Percentiles rank a stretch among this genome's conserved stretches.
Evolutionary conservation across 768 basidiomycete species (phyloP).

Genomic region (Leccinum variicolor): DNA sequence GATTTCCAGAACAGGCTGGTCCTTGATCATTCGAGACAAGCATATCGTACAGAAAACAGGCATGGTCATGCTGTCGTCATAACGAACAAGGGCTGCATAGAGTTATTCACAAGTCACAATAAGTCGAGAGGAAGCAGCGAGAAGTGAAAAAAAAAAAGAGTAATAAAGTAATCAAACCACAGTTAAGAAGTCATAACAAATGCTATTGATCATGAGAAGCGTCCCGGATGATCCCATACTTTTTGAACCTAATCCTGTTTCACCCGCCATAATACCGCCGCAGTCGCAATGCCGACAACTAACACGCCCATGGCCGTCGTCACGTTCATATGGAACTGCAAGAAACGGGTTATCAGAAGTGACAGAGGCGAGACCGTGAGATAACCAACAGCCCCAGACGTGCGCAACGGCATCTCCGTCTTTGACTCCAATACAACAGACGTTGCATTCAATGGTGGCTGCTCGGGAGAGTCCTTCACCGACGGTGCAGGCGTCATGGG

Average conservation of each 20-base stretch:
- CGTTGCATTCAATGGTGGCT: conserved; percentile 7
- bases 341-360: conserved; percentile 20
- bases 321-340: conserved; percentile 30
- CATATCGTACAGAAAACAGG: not conserved
- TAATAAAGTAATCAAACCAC: conserved; percentile 30
- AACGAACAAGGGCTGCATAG: conserved; percentile 19
- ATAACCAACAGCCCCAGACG: conserved; percentile 29
- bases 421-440: conserved; percentile 15
- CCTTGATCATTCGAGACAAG: not conserved
- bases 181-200: conserved; percentile 14
- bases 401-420: conserved; percentile 14
- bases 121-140: conserved; percentile 13
- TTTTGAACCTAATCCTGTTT: conserved; percentile 38
- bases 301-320: conserved; percentile 62
- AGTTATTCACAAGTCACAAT: conserved; percentile 24
- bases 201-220: conserved; percentile 5
- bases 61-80: conserved; percentile 17
- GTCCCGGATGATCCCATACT: conserved; percentile 14
- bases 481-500: conserved; percentile 31
- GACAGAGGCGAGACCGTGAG: conserved; percentile 13
- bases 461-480: conserved; percentile 28
- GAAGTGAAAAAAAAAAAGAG: conserved; percentile 1
- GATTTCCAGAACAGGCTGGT: too few species aligned
- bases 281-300: conserved; percentile 64
- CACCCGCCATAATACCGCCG: conserved; percentile 71